Evolutionary conservation across 129 eudicot genomes (phyloP).

Genomic region (Escallonia rubra): DNA sequence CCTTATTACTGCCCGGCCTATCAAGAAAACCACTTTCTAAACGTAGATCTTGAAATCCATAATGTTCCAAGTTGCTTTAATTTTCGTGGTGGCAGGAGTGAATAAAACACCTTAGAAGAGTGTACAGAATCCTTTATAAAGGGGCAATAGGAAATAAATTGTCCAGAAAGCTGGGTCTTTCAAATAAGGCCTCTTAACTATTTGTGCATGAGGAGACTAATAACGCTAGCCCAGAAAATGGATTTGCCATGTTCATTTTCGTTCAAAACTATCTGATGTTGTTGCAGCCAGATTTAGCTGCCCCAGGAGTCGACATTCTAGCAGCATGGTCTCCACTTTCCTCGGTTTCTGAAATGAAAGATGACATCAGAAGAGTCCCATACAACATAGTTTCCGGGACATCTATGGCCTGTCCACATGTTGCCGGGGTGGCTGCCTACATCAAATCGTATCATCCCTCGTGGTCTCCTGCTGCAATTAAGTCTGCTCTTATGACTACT

Average conservation of each 20-base stretch:
- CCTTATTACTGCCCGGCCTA: too few species aligned
- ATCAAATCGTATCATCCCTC: conserved; percentile 26
- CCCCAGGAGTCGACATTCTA: conserved; percentile 30
- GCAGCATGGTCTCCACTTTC: conserved; percentile 25
- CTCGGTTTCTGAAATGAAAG: background rate
- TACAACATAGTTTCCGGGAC: conserved; percentile 27
- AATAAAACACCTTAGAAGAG: too few species aligned
- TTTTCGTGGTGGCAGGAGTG: too few species aligned
- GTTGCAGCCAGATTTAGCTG: conserved; percentile 34
- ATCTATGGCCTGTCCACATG: conserved; percentile 34
- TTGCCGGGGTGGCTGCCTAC: conserved; percentile 20
- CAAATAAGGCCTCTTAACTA: too few species aligned
- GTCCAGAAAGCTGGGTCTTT: too few species aligned
- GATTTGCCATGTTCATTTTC: background rate
- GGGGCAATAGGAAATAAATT: too few species aligned
- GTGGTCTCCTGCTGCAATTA: conserved; percentile 33
- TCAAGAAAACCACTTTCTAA: too few species aligned
- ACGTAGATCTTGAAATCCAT: too few species aligned
- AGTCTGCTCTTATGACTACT: conserved; percentile 33
- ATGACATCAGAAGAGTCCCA: conserved; percentile 9
- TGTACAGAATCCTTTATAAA: too few species aligned
- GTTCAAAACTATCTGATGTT: background rate
- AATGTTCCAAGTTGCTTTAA: too few species aligned
- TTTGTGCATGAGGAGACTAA: too few species aligned
- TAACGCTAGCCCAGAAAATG: too few species aligned